Evolutionary conservation across 169 alveolate genomes (phyloP), one percentile per base, ranked within the genome.

Genomic region (Plasmodium berghei): DNA sequence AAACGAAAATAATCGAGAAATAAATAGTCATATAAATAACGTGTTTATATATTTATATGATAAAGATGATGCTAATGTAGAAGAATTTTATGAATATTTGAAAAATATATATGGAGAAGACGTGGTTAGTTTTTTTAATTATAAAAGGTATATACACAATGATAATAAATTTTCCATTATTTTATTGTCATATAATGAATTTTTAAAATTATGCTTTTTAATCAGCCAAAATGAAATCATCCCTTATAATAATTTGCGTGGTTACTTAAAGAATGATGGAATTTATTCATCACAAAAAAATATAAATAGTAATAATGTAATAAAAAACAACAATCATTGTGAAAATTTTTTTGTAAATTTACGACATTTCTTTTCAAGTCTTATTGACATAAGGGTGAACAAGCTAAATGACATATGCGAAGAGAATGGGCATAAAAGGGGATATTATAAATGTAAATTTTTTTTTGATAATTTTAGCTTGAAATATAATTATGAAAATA

Each of bases 141-240:
- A 58, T 73, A 59, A 86, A 26, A 56, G 52, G 40, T 86, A 72
- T 26, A 59, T 72, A 86, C 86, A 86, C 45, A 59, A 59, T 45
- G 91, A 86, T 45, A 71, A 61, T n/a, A 8, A 24, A 5, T 71
- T 56, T 14, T 86, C 20, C 46, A 72, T 86, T 24, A 59, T 86
- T 26, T 69, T 86, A 64, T 26, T 86, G 24, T 71, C 91, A 4
- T 70, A 71, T 18, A 70, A 86, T 20, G 91, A 86, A 59, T 77
- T 77, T 45, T 77, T 40, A 77, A 77, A 42, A 22, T 63, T 16
- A 52, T 64, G n/a, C 34, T 24, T 52, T 16, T 34, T 34, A 34
- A 3, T 34, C 5, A 34, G 42, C 42, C 42, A 34, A 34, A 34
- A 34, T 34, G 3, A 34, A 5, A 5, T 3, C 0, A 34, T 34